Percentiles rank a stretch among this genome's conserved stretches.
Evolutionary conservation across 768 basidiomycete species (phyloP).

Genomic region (Leccinellum albellum): DNA sequence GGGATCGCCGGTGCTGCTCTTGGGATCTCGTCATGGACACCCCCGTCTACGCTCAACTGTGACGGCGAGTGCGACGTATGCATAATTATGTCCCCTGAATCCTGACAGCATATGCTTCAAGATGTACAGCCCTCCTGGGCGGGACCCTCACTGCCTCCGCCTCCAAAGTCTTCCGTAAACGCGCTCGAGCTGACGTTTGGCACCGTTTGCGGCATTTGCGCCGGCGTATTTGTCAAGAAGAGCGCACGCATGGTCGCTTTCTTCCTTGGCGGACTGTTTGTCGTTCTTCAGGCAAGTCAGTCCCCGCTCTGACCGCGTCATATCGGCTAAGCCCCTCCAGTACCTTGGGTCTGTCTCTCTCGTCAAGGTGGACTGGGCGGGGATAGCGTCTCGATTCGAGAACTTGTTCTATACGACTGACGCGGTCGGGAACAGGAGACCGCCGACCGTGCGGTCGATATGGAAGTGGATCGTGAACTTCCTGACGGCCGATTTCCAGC

Average conservation of each 20-base stretch:
- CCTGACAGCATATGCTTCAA: constrained; percentile 8
- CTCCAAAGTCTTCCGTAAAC: constrained; percentile 72
- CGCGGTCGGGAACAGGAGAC: constrained; percentile 45
- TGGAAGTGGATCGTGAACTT: constrained; percentile 75
- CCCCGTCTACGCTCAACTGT: constrained; percentile 40
- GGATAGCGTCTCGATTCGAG: constrained; percentile 64
- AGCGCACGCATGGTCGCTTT: constrained; percentile 84
- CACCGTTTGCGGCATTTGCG: constrained; percentile 81
- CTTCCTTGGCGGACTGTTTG: constrained; percentile 84
- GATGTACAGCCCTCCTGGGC: constrained; percentile 9
- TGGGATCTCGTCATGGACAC: constrained; percentile 34
- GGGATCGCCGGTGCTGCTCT: constrained; percentile 43
- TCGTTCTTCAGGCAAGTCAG: constrained; percentile 76
- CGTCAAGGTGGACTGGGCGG: constrained; percentile 79
- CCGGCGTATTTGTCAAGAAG: constrained; percentile 93
- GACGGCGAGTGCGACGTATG: constrained; percentile 41
- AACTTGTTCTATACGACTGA: constrained; percentile 66
- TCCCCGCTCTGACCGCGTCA: neutral
- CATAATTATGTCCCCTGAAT: neutral
- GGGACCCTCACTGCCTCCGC: constrained; percentile 33
- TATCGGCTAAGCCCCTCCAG: constrained; percentile 46
- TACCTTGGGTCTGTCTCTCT: constrained; percentile 74
- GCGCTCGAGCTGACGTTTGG: constrained; percentile 84
- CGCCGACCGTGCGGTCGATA: constrained; percentile 62
- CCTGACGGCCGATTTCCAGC: constrained; percentile 90